Evolutionary conservation across 306 rosid genomes (phyloP), one percentile per base, ranked within the genome.

Genomic region (Luffa aegyptiaca): DNA sequence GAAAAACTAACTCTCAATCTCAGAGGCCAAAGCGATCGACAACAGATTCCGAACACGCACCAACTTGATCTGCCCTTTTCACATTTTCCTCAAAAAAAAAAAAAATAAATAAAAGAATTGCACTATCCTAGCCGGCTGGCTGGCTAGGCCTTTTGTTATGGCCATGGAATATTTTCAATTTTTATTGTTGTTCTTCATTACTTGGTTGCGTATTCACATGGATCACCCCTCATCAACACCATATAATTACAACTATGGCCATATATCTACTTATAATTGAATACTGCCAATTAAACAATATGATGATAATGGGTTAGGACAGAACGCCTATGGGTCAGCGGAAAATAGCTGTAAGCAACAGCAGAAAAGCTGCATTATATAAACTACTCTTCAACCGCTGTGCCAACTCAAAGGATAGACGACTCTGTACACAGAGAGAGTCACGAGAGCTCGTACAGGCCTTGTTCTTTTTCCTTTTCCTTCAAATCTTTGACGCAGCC

Each of bases 31-130:
- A 20, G 18, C 37, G 8, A 18, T 39, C 45, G 45, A 63, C 74
- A 39, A 66, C 73, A 66, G 58, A 46, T 71, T 72, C 77, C 77
- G 0, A 72, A 72, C 77, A 72, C 39, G 56, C 77, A 72, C 77
- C 42, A 72, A 46, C 58, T 42, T 26, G 14, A 58, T 58, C 62
- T 56, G 21, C 62, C 31, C 18, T 16, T 18, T 56, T n/a, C 62
- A n/a, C 26, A 56, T 56, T 56, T 56, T 18, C 21, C 52, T 39
- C 42, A 39, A 4, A 39, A 4, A 39, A 39, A 39, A 39, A 39
- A 39, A 39, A 39, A 39, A 2, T 18, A 55, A 8, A 58, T 0
- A 2, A 46, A 46, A 46, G 31, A 46, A 46, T 1, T 9, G 36
- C 37, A 58, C 11, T 17, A 39, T 17, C 31, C 5, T 66, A 18